Evolutionary conservation across 2,329 filamentous ascomycete genomes (phyloP), one percentile per base, ranked within the genome.

Genomic region (Aspergillus felis): DNA sequence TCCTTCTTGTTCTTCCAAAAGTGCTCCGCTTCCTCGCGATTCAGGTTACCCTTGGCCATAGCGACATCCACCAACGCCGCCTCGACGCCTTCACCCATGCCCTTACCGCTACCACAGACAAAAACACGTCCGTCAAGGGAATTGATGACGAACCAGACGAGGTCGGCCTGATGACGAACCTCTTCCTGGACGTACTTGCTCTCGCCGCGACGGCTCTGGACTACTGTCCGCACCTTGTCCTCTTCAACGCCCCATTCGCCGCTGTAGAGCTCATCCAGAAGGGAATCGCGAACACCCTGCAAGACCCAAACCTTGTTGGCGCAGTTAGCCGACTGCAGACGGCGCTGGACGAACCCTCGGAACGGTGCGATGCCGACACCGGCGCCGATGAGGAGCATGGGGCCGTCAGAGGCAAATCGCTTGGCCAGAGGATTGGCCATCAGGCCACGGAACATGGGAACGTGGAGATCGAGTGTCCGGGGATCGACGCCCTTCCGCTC

Each of bases 101-200:
- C 94, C 78, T 91, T 92, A 69, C 87, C 92, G 76, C 90, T 95
- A 51, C 94, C 94, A 73, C 94, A 99, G 57, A 99, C 94, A 72
- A 99, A 99, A 53, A 97, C 87, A 53, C 94, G 87, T 1, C 94
- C 94, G 68, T 99, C 94, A n/a, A 97, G 82, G 2, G 92, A 87
- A 73, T 97, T 97, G 80, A 96, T 90, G 62, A 97, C 92, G 74
- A 91, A 96, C 94, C 94, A 99, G 17, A 97, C 93, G n/a, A 97
- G 83, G 70, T 97, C 94, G 1, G 92, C 91, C 73, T 97, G 94
- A 62, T 90, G 83, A 10, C 85, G 82, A 8, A 99, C 93, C 75
- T 97, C 94, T 68, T 99, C 94, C 72, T 99, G 94, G 1, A 99
- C 94, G 70, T 99, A 99, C 63, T 89, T 88, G 61, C 91, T 90